Base-by-base conservation (phyloP, 208 protist species). In the Crithidia sp. region DNA sequence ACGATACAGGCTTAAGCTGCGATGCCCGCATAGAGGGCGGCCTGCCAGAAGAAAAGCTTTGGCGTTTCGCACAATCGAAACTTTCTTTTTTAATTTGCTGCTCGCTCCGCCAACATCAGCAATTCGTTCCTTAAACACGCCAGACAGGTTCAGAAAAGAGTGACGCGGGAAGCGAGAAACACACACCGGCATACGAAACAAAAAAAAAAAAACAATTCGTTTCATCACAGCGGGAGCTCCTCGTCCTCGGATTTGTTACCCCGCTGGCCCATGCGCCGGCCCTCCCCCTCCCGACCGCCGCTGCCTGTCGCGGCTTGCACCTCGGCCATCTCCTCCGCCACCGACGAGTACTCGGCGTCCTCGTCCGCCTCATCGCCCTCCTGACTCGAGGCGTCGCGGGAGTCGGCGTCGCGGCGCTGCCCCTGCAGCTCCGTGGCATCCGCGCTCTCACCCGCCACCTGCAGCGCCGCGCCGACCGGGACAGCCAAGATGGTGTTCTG, bases 401-500 rank as follows among this genome's bases (percentile, higher is more conserved):
- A 79, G 58, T 84, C 68, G 2, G 19, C 39, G n/a, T 9, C 53
- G 28, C 56, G 43, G 44, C 40, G 5, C 10, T 9, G 28, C 28
- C 4, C 16, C 37, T 3, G 0, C 49, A 44, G 3, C 2, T 16
- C 47, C 5, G 19, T 19, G 9, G 3, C 28, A 2, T 55, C 41
- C 7, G 7, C 63, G 12, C 45, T 4, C 50, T 74, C 63, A 0
- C 54, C 60, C 16, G 36, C 16, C 19, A 60, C 14, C 19, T 37
- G 44, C n/a, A 71, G 28, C 39, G 62, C 12, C 4, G 60, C 17
- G 5, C 54, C 68, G 2, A 66, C 37, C 37, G 62, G 54, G 4
- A 66, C 52, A 13, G 74, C 62, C 7, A 90, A 28, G 9, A 90
- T 78, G n/a, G 72, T 74, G 44, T 73, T 71, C 14, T 84, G 71